These are phyloP conservation scores for Candida labiduridarum DNA, from an alignment of 1,139 yeast species.

Conservation along the genomic window DNA sequence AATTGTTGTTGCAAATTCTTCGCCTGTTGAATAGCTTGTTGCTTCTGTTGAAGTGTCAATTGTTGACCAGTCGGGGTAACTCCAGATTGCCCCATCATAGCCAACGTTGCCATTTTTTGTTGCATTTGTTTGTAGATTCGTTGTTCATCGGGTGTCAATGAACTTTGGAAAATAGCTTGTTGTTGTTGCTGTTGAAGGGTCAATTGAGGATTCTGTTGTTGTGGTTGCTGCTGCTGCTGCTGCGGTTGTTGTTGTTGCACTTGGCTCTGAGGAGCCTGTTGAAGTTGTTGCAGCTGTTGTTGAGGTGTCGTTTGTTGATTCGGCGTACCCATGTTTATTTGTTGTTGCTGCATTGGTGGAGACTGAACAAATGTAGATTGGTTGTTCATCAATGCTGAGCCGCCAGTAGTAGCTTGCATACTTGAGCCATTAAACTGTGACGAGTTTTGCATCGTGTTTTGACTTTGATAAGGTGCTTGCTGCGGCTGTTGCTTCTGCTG, in stretches of 20 bases:
- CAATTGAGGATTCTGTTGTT: slow-evolving; percentile 17
- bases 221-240: slow-evolving; percentile 16
- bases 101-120: slow-evolving; percentile 43
- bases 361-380: slow-evolving; percentile 7
- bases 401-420: slow-evolving; percentile 8
- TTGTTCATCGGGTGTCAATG: slow-evolving; percentile 48
- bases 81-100: slow-evolving; percentile 49
- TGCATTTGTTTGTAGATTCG: slow-evolving; percentile 47
- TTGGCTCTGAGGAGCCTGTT: neutral
- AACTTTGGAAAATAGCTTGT: slow-evolving; percentile 47
- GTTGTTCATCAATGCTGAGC: slow-evolving; percentile 16
- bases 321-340: slow-evolving; percentile 7
- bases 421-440: slow-evolving; percentile 9
- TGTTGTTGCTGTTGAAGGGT: slow-evolving; percentile 45
- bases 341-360: slow-evolving; percentile 17
- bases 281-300: slow-evolving; percentile 3
- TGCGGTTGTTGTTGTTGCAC: slow-evolving; percentile 15
- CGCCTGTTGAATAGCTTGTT: slow-evolving; percentile 49
- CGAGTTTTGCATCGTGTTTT: slow-evolving; percentile 5
- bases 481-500: slow-evolving; percentile 11
- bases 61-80: slow-evolving; percentile 47
- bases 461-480: slow-evolving; percentile 2
- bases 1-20: slow-evolving; percentile 46
- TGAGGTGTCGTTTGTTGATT: slow-evolving; percentile 7
- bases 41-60: slow-evolving; percentile 48